A percentile compares a stretch with the other conserved stretches of the same genome.
phyloP scores from a whole-genome alignment of 192 early-diverging fungal genomes.

The Mortierella hygrophila region DNA sequence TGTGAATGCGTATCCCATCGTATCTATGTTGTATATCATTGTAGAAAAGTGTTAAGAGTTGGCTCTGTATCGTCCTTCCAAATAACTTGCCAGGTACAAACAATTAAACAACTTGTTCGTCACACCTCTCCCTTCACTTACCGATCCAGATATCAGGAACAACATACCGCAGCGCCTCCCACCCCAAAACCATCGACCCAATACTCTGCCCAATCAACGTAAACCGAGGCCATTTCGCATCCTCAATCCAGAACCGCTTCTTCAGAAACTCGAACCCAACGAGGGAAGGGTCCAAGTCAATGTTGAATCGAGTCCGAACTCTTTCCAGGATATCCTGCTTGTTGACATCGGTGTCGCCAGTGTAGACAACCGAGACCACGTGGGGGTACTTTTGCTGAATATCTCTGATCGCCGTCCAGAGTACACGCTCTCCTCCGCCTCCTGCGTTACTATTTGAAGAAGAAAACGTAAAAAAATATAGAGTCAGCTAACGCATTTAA shows the following conservation, averaged over 20 bases:
- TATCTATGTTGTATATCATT: slow-evolving; percentile 68
- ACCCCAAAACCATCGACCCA: slow-evolving; percentile 81
- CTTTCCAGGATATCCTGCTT: slow-evolving; percentile 71
- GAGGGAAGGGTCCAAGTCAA: slow-evolving; percentile 66
- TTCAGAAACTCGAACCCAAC: slow-evolving; percentile 76
- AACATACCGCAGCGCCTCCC: slow-evolving; percentile 76
- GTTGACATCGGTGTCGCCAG: slow-evolving; percentile 70
- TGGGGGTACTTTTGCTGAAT: slow-evolving; percentile 80
- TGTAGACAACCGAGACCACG: slow-evolving; percentile 83
- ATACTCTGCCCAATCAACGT: slow-evolving; percentile 92
- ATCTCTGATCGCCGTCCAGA: slow-evolving; percentile 91
- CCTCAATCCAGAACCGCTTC: slow-evolving; percentile 77
- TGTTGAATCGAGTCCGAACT: slow-evolving; percentile 78
- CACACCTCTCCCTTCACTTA: slow-evolving; percentile 21
- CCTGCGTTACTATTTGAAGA: slow-evolving; percentile 74
- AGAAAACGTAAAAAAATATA: not conserved
- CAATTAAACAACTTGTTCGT: not conserved
- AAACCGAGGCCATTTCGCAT: slow-evolving; percentile 75
- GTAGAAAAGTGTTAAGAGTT: not conserved
- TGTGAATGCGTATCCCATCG: slow-evolving; percentile 96
- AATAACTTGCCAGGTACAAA: not conserved
- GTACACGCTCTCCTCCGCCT: slow-evolving; percentile 96
- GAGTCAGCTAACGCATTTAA: not conserved
- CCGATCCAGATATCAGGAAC: slow-evolving; percentile 89
- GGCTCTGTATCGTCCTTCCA: not conserved